Base-by-base conservation (phyloP, 352 stramenopile genomes). In the Pythium aristosporum region DNA sequence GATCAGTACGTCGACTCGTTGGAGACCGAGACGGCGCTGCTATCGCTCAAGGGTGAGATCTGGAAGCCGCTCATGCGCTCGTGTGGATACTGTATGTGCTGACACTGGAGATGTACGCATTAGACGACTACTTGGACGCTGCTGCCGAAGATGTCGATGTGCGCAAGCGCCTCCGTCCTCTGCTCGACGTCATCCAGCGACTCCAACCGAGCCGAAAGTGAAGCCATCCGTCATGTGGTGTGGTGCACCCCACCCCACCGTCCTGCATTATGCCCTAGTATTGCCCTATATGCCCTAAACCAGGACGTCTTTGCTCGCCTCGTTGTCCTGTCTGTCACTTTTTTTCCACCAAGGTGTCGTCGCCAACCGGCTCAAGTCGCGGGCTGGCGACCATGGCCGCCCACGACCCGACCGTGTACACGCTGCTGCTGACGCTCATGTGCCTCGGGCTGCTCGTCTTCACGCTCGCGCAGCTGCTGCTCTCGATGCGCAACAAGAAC, bases 401-500 rank as follows among this genome's bases (percentile, higher is more conserved):
- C 25, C 81, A 79, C 51, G 80, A 82, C 50, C 79, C 81, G 42
- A 91, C 72, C 7, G 68, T 83, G 18, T 94, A 94, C 73, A 91
- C 85, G 50, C 59, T 92, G 68, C 72, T 92, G 65, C 79, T 94
- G 20, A 91, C 82, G 10, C 69, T 62, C 60, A 92, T 92, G 82
- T 94, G 85, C 55, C 57, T 92, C 18, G 57, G 77, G 34, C 72
- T 94, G 67, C 76, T 90, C 30, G 67, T 90, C 25, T 94, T 92
- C 68, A 68, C 91, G 47, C 58, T 92, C 64, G 80, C 72, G 65
- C 81, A 81, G 51, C 79, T 94, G 28, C 58, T 87, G 53, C 68
- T 77, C 56, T 79, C 82, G 25, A 53, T 92, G 66, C 80, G 74
- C 55, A 90, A 90, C 63, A 89, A 88, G 69, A 91, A 92, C 79